A percentile compares a stretch with the other conserved stretches of the same genome.
phyloP scores from a whole-genome alignment of 1,139 yeast genomes.

The Magnusiomyces fungicola region DNA sequence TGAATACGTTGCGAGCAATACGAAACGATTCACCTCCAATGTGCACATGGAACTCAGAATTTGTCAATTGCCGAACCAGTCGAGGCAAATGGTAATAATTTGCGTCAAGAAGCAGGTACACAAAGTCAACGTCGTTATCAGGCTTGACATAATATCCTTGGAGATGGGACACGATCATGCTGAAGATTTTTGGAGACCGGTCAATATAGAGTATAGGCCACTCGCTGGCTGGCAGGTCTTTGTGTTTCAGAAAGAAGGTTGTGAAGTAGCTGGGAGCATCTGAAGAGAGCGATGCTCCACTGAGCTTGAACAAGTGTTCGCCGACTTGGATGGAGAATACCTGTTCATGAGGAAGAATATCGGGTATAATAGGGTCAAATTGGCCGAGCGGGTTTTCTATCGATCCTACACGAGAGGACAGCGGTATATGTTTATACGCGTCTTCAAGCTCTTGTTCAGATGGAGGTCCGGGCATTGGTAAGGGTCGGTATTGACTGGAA shows the following conservation, averaged over 20 bases:
- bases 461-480: not conserved
- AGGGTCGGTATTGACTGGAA: not conserved
- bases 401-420: constrained; percentile 11
- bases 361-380: constrained; percentile 48
- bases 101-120: constrained; percentile 65
- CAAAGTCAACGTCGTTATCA: constrained; percentile 50
- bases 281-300: constrained; percentile 81
- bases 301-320: constrained; percentile 37
- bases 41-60: constrained; percentile 51
- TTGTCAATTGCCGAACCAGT: constrained; percentile 43
- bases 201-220: constrained; percentile 58
- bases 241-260: constrained; percentile 34
- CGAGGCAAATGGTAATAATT: constrained; percentile 59
- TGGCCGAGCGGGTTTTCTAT: constrained; percentile 19
- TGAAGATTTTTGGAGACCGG: constrained; percentile 65
- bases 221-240: constrained; percentile 20
- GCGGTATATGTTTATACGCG: constrained; percentile 10
- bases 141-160: constrained; percentile 61
- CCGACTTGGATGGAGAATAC: constrained; percentile 75
- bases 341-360: constrained; percentile 53
- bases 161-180: constrained; percentile 57
- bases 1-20: constrained; percentile 48
- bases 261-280: constrained; percentile 53
- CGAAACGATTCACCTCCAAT: constrained; percentile 58
- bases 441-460: constrained; percentile 2